Evolutionary conservation across 805 yeast genomes (phyloP), one percentile per base, ranked within the genome.

Genomic region (Sugiyamaella americana): DNA sequence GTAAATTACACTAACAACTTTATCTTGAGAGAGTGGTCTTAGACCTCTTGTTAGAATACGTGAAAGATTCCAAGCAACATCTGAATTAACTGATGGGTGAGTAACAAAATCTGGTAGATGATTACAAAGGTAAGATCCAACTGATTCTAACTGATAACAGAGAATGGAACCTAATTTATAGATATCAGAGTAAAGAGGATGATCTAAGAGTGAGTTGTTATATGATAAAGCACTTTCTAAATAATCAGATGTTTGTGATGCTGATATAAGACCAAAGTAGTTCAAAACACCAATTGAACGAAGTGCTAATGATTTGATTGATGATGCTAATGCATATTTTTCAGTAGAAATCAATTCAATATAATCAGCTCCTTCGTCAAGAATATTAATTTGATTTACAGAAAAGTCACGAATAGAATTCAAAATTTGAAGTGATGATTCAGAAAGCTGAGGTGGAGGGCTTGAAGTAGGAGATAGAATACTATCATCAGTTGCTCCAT

Each of bases 1-100:
- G 65, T 93, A 93, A 43, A 93, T 79, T 1, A 91, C 76, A 5
- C 95, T 82, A 5, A 88, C 85, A 19, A 84, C 80, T 1, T 86
- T 78, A 59, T 88, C 96, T 58, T 87, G 91, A 17, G 88, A 78
- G 44, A 84, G 69, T 5, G 78, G 76, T 47, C 75, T 76, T 54
- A 86, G 69, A 2, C 89, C 87, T 41, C 75, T 62, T 0, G 89
- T 84, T 34, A 88, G 76, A 32, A 77, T 67, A 45, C 66, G 63
- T 0, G 93, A 75, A 1, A 82, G 73, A 4, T 69, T 65, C 40
- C 68, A 61, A 35, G 87, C 81, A 37, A 76, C 67, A 0, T 60
- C 62, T 3, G 69, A 53, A 5, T 70, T 57, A 44, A 84, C 71
- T 16, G 73, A 68, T 85, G 82, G 55, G 55, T 65, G 51, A 47